Evolutionary conservation across 2,329 filamentous ascomycete genomes (phyloP).

Genomic region (Metarhizium humberi): DNA sequence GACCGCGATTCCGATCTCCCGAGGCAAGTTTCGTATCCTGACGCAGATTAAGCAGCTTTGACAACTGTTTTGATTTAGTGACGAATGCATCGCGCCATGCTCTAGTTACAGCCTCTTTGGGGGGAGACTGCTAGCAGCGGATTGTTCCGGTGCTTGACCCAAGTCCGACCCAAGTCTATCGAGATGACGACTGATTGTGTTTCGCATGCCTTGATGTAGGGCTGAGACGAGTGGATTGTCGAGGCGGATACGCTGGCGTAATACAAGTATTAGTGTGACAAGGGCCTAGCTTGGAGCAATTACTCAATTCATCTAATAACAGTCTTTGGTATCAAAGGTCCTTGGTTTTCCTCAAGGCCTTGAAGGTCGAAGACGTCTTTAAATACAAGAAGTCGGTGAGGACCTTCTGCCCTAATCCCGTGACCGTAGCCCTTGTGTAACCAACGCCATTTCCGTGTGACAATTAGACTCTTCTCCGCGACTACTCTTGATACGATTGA

Average conservation of each 20-base stretch:
- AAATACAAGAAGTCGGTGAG: too few relatives aligned
- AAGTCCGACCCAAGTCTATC: slow-evolving; percentile 21
- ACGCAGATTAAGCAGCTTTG: slow-evolving; percentile 8
- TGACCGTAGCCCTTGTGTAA: too few relatives aligned
- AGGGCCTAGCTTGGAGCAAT: too few relatives aligned
- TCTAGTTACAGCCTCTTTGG: slow-evolving; percentile 11
- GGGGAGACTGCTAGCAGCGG: slow-evolving; percentile 12
- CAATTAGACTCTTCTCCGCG: slow-evolving; percentile 25
- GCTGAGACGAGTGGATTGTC: slow-evolving; percentile 35
- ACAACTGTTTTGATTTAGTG: slow-evolving; percentile 11
- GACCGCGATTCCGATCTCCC: slow-evolving; percentile 11
- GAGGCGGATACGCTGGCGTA: slow-evolving; percentile 35
- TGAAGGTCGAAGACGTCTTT: too few relatives aligned
- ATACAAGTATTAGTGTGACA: too few relatives aligned
- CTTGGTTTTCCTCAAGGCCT: too few relatives aligned
- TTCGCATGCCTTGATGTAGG: slow-evolving; percentile 33
- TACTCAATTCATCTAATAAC: too few relatives aligned
- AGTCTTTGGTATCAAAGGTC: too few relatives aligned
- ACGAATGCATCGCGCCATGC: slow-evolving; percentile 19
- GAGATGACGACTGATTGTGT: slow-evolving; percentile 32
- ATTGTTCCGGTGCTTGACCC: slow-evolving; percentile 12
- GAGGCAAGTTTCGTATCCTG: slow-evolving; percentile 24
- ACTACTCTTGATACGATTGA: slow-evolving; percentile 31
- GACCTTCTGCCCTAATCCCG: too few relatives aligned
- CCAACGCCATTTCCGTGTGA: too few relatives aligned